A percentile compares a stretch with the other conserved stretches of the same genome.
Evolutionary conservation across 139 green algal genomes (phyloP).

Genomic region (Chlorella sorokiniana): DNA sequence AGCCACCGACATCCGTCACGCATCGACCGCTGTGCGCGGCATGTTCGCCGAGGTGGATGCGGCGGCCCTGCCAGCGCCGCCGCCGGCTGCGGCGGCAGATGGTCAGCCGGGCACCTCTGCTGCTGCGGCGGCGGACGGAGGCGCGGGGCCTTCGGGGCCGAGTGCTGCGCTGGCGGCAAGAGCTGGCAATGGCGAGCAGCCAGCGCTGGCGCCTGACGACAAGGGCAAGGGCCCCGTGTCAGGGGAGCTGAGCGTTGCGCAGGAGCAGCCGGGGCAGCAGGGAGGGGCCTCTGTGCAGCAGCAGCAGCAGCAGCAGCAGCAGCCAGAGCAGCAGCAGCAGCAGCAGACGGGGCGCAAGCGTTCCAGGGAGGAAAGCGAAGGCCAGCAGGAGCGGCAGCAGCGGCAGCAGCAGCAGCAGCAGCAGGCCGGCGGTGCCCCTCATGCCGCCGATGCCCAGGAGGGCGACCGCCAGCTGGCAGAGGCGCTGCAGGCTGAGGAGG

Average conservation of each 20-base stretch:
- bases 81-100: not conserved
- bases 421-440: not conserved
- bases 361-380: not conserved
- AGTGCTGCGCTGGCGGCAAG: too few species aligned
- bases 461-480: slow-evolving; percentile 6
- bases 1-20: slow-evolving; percentile 12
- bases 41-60: slow-evolving; percentile 22
- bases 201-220: not conserved
- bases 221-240: slow-evolving; percentile 1
- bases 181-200: not conserved
- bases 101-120: not conserved
- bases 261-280: not conserved
- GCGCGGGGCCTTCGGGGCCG: not conserved
- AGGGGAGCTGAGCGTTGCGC: not conserved
- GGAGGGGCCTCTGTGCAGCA: not conserved
- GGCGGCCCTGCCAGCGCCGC: not conserved
- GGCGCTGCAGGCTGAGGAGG: slow-evolving; percentile 18
- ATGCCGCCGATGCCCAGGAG: not conserved
- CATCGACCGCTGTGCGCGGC: not conserved
- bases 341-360: not conserved
- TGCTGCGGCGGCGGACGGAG: not conserved
- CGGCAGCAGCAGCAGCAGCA: not conserved
- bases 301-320: not conserved
- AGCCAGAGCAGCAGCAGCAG: slow-evolving; percentile 2
- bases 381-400: slow-evolving; percentile 4